A percentile compares a stretch with the other conserved stretches of the same genome.
These are phyloP conservation scores for Leptographium wingfieldii DNA, from an alignment of 2,329 filamentous ascomycete genomes.

Conservation along the genomic window DNA sequence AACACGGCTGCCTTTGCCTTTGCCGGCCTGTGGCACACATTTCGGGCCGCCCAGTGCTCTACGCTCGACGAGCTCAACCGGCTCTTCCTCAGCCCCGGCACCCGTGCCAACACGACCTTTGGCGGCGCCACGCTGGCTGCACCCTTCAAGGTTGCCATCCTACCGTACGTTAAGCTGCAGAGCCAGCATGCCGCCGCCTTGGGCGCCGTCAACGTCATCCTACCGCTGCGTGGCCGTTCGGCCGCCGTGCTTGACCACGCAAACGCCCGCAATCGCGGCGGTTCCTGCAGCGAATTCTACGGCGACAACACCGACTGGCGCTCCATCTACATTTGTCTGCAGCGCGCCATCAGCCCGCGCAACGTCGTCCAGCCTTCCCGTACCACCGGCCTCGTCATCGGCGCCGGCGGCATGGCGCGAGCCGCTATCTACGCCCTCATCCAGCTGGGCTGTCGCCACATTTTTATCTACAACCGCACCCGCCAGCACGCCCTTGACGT, in stretches of 20 bases:
- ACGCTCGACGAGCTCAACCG: constrained; percentile 48
- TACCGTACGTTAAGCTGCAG: constrained; percentile 50
- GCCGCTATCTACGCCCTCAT: constrained; percentile 63
- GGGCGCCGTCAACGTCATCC: constrained; percentile 58
- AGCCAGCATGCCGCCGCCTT: constrained; percentile 58
- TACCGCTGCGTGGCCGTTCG: constrained; percentile 45
- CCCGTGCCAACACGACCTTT: constrained; percentile 30
- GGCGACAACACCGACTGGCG: constrained; percentile 35
- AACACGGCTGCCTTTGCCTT: constrained; percentile 55
- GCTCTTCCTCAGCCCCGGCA: constrained; percentile 37
- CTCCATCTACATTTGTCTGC: constrained; percentile 41
- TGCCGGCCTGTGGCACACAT: constrained; percentile 55
- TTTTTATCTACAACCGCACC: constrained; percentile 61
- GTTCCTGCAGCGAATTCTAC: constrained; percentile 50
- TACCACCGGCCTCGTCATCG: constrained; percentile 44
- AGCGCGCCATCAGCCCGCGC: constrained; percentile 56
- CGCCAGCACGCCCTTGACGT: constrained; percentile 45
- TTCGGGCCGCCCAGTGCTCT: constrained; percentile 44
- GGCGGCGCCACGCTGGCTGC: constrained; percentile 56
- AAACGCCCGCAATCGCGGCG: constrained; percentile 46
- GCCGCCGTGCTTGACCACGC: constrained; percentile 39
- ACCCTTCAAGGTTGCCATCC: constrained; percentile 58
- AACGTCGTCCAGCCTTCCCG: constrained; percentile 42
- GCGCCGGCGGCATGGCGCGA: constrained; percentile 59
- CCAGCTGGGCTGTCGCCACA: constrained; percentile 58